Evolutionary conservation across 2,329 filamentous ascomycete genomes (phyloP).

Genomic region (Microdochium paspali): DNA sequence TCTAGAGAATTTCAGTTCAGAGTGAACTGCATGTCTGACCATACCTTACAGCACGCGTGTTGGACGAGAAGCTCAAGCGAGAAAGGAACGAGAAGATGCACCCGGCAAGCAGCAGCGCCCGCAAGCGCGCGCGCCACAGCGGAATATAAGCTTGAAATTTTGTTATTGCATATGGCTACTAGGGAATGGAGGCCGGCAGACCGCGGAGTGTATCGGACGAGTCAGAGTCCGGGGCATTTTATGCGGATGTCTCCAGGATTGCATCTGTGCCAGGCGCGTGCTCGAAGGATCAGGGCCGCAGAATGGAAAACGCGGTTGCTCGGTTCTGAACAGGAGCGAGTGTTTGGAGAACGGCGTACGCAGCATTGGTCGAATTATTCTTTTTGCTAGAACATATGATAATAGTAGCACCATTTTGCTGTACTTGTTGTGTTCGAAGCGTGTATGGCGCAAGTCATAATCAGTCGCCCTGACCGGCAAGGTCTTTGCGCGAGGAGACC

Average conservation of each 20-base stretch:
- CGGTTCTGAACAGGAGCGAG: not conserved
- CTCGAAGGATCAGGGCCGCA: too few species aligned
- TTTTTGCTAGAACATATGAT: too few species aligned
- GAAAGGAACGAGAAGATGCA: conserved; percentile 53
- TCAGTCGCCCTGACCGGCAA: too few species aligned
- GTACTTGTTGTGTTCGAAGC: too few species aligned
- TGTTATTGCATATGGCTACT: not conserved
- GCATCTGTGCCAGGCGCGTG: too few species aligned
- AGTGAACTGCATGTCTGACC: conserved; percentile 8
- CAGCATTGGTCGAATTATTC: not conserved
- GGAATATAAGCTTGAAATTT: conserved; percentile 13
- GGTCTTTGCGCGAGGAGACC: too few species aligned
- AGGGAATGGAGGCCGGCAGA: not conserved
- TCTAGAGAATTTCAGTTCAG: conserved; percentile 1
- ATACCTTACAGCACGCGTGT: conserved; percentile 41
- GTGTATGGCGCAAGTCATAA: too few species aligned
- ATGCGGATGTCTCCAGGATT: not conserved
- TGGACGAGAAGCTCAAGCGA: conserved; percentile 58
- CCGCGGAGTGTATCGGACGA: not conserved
- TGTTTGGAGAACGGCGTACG: not conserved
- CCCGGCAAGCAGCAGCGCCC: conserved; percentile 35
- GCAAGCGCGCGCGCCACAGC: conserved; percentile 50
- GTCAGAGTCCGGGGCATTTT: not conserved
- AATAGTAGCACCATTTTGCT: too few species aligned
- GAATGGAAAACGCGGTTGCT: not conserved